phyloP scores from a whole-genome alignment of 306 rosid genomes.

The Aeschynomene evenia region DNA sequence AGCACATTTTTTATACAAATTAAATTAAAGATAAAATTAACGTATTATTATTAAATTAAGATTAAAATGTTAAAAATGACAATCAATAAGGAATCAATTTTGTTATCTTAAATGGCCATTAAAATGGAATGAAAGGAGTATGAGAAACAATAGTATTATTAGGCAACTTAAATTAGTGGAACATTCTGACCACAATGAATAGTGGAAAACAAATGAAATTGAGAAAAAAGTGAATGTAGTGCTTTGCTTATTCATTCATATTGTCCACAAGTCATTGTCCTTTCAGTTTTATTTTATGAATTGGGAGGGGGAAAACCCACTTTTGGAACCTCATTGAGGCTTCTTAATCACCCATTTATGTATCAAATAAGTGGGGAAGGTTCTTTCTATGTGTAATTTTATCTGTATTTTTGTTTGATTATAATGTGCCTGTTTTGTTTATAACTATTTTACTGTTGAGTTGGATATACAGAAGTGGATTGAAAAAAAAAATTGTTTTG shows the following conservation, averaged over 20 bases:
- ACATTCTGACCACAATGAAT: constrained; percentile 17
- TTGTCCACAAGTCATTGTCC: constrained; percentile 31
- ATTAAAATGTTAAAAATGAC: no score
- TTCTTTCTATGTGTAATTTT: constrained; percentile 11
- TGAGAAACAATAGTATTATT: not conserved
- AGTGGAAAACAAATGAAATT: constrained; percentile 11
- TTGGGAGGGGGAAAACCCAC: not conserved
- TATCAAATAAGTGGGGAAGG: not conserved
- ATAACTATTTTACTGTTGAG: no score
- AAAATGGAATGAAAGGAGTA: no score
- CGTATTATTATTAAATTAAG: no score
- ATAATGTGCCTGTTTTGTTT: no score
- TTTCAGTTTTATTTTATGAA: constrained; percentile 18
- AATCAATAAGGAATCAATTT: no score
- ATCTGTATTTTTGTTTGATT: constrained; percentile 5
- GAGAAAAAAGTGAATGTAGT: constrained; percentile 11
- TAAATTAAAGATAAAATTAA: no score
- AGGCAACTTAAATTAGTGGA: constrained; percentile 29
- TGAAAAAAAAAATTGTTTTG: no score
- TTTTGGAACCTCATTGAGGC: not conserved
- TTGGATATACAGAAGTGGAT: no score
- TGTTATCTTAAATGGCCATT: no score
- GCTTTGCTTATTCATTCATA: constrained; percentile 38
- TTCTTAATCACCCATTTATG: constrained; percentile 16
- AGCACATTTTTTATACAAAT: no score